Conservation (phyloP, 2,329 filamentous ascomycete species). For the Colletotrichum tofieldiae region DNA sequence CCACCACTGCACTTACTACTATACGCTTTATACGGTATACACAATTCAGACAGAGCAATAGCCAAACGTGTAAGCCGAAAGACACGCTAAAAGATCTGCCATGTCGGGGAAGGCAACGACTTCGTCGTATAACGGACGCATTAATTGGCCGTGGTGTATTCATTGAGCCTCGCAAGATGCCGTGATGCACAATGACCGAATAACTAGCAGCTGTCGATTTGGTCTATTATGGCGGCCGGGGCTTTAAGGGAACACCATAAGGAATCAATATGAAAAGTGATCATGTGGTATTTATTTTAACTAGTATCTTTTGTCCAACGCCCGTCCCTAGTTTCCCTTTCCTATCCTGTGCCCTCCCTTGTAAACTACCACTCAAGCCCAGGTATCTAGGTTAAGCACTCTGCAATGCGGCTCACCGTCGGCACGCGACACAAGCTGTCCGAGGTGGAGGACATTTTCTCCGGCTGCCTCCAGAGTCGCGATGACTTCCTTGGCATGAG, state of each 20-base stretch:
- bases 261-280: background rate
- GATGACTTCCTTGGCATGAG: constrained; percentile 73
- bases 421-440: constrained; percentile 75
- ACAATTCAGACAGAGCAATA: background rate
- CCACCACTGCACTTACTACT: background rate
- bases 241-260: background rate
- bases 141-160: background rate
- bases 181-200: background rate
- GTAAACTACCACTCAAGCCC: constrained; percentile 48
- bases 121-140: background rate
- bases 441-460: constrained; percentile 85
- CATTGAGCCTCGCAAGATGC: background rate
- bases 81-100: too few species aligned
- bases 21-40: background rate
- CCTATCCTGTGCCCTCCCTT: background rate
- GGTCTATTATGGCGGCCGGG: background rate
- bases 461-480: constrained; percentile 75
- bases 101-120: background rate
- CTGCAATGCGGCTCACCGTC: constrained; percentile 64
- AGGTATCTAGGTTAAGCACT: constrained; percentile 69
- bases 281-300: constrained; percentile 16
- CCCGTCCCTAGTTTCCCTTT: constrained; percentile 5
- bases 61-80: too few species aligned
- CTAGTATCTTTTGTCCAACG: constrained; percentile 23
- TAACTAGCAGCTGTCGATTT: too few species aligned